Evolutionary conservation across 2,329 filamentous ascomycete species (phyloP).

Genomic region (Colletotrichum gloeosporioides): DNA sequence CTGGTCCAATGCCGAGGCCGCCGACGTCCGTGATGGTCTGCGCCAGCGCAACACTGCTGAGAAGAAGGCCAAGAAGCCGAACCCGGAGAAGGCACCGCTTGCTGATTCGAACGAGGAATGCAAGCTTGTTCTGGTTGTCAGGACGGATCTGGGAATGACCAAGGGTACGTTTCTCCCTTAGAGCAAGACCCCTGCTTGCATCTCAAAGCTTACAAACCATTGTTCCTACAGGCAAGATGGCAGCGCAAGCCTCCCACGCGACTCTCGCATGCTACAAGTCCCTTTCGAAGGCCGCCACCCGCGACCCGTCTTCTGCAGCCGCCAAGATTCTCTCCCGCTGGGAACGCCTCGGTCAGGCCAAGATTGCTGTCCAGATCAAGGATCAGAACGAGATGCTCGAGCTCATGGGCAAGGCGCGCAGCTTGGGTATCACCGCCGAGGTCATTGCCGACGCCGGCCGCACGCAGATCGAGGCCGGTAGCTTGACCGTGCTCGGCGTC

Average conservation of each 20-base stretch:
- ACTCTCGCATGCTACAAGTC: conserved; percentile 97
- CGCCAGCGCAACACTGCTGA: conserved; percentile 34
- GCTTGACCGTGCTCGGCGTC: conserved; percentile 88
- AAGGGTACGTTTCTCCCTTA: conserved; percentile 69
- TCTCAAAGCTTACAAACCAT: neutral
- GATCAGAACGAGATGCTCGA: conserved; percentile 81
- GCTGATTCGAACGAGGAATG: conserved; percentile 74
- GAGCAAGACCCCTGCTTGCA: neutral
- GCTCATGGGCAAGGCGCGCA: conserved; percentile 79
- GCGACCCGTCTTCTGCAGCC: conserved; percentile 55
- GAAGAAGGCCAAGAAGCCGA: conserved; percentile 37
- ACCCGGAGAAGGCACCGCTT: conserved; percentile 26
- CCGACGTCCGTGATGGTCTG: conserved; percentile 64
- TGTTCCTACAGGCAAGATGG: conserved; percentile 80
- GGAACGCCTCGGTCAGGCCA: conserved; percentile 87
- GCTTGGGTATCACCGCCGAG: conserved; percentile 84
- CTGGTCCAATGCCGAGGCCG: conserved; percentile 67
- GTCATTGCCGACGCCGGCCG: conserved; percentile 95
- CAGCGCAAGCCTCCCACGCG: conserved; percentile 94
- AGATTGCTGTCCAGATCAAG: conserved; percentile 91
- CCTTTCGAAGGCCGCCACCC: conserved; percentile 61
- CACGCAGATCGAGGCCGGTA: conserved; percentile 94
- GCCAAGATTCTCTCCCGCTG: conserved; percentile 77
- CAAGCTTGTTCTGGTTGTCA: conserved; percentile 90
- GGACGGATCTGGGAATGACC: conserved; percentile 96